Conservation (phyloP, 805 yeast genomes). For the Priceomyces fermenticarens region DNA sequence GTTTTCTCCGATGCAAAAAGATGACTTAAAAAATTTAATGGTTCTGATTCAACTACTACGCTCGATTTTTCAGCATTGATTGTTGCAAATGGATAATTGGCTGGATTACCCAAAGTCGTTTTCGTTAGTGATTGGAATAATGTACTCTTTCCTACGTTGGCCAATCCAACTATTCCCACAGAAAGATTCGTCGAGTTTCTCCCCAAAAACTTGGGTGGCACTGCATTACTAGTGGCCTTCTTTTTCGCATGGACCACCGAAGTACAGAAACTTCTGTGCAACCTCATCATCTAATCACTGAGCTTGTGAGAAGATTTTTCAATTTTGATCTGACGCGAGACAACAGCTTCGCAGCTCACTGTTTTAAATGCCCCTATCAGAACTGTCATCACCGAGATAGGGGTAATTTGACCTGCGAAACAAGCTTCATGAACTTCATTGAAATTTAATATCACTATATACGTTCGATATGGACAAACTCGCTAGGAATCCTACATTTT, state of each 20-base stretch:
- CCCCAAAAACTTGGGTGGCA: constrained; percentile 19
- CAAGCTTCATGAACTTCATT: too few species aligned
- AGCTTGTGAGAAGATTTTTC: too few species aligned
- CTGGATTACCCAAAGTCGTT: constrained; percentile 55
- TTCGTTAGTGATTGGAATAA: constrained; percentile 55
- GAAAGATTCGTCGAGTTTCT: constrained; percentile 35
- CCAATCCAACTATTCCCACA: constrained; percentile 54
- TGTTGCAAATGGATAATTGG: constrained; percentile 68
- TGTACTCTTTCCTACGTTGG: constrained; percentile 55
- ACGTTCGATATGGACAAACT: too few species aligned
- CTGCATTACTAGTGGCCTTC: neutral
- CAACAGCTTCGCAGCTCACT: too few species aligned
- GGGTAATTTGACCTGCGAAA: too few species aligned
- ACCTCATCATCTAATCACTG: too few species aligned
- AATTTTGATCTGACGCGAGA: too few species aligned
- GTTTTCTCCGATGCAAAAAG: constrained; percentile 49
- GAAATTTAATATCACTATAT: too few species aligned
- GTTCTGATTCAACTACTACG: constrained; percentile 49
- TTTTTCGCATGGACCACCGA: constrained; percentile 4
- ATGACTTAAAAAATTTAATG: constrained; percentile 45
- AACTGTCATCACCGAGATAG: too few species aligned
- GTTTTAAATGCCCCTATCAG: too few species aligned
- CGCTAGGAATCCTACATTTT: constrained; percentile 14
- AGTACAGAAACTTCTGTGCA: too few species aligned
- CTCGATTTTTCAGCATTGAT: constrained; percentile 70